These are phyloP conservation scores for Penicillium sp. DNA, from an alignment of 2,329 filamentous ascomycete genomes.

Conservation along the genomic window DNA sequence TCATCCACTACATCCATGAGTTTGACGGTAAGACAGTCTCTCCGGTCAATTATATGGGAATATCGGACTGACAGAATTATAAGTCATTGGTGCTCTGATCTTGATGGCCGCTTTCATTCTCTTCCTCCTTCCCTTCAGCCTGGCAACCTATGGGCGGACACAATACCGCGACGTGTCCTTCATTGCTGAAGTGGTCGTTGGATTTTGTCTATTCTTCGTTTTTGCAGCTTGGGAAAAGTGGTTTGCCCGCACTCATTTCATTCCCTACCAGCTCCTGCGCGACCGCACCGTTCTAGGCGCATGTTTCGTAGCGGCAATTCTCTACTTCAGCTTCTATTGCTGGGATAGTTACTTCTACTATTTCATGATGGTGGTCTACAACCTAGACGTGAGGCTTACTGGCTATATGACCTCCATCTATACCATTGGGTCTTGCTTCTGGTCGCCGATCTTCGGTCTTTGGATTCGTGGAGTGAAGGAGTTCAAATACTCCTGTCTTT, in stretches of 20 bases:
- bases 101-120: slow-evolving; percentile 60
- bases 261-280: slow-evolving; percentile 52
- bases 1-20: slow-evolving; percentile 56
- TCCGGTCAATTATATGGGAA: slow-evolving; percentile 45
- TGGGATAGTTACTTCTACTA: slow-evolving; percentile 57
- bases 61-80: slow-evolving; percentile 48
- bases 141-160: slow-evolving; percentile 40
- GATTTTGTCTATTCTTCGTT: slow-evolving; percentile 52
- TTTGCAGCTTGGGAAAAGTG: slow-evolving; percentile 59
- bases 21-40: slow-evolving; percentile 56
- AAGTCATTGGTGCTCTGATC: slow-evolving; percentile 57
- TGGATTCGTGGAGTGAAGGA: slow-evolving; percentile 51
- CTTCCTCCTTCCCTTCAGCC: slow-evolving; percentile 64
- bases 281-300: slow-evolving; percentile 55
- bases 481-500: slow-evolving; percentile 55
- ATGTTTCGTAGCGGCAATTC: slow-evolving; percentile 48
- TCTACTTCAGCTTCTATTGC: slow-evolving; percentile 53
- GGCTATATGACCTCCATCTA: slow-evolving; percentile 53
- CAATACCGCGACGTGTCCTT: slow-evolving; percentile 39
- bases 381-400: slow-evolving; percentile 42
- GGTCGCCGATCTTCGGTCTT: slow-evolving; percentile 51
- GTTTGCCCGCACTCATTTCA: slow-evolving; percentile 53
- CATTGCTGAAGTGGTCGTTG: slow-evolving; percentile 55
- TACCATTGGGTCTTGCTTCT: slow-evolving; percentile 56
- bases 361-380: slow-evolving; percentile 56